Evolutionary conservation across 768 basidiomycete genomes (phyloP), one percentile per base, ranked within the genome.

Genomic region (Pulveroboletus ravenelii): DNA sequence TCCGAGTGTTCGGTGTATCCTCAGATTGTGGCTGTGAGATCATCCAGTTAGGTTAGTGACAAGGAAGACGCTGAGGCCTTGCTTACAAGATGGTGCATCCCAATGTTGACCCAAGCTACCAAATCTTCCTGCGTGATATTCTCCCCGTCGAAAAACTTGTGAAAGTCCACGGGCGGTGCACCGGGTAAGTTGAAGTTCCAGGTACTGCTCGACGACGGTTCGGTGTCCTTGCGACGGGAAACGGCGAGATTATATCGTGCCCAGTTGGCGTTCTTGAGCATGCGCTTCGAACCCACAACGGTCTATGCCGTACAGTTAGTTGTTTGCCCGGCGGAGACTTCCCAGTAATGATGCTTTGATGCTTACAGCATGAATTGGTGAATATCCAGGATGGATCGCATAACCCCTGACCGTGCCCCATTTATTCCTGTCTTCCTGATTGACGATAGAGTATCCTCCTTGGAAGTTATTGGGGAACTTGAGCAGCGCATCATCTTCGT

Each of bases 171-270:
- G 10, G 74, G 66, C 5, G 80, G 81, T 5, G 57, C 56, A 1
- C 78, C 82, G 2, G 83, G 82, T 5, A 85, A 64, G 60, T 86
- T 77, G 48, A 79, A 69, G 62, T 84, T 85, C 81, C 83, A 86
- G 67, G 76, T 75, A 37, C 71, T 72, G 51, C 78, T 80, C 13
- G 78, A 79, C 1, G 71, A 68, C 3, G 78, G 81, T 63, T 86
- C 84, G 1, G 74, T 76, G 17, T 85, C 84, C 63, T 86, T 82
- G 32, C 78, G 72, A 46, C 63, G 67, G 15, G 80, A 77, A 12
- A 84, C 75, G 1, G 80, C 79, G 5, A 84, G 64, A 60, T 81
- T 80, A 60, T 84, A 80, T 31, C 79, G 75, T 3, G 82, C 83
- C 79, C 82, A 86, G 57, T 85, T 80, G 4, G 77, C 81, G 46